Evolutionary conservation across 1,284 basidiomycete genomes (phyloP).

Genomic region (Cutaneotrichosporon daszewskae): DNA sequence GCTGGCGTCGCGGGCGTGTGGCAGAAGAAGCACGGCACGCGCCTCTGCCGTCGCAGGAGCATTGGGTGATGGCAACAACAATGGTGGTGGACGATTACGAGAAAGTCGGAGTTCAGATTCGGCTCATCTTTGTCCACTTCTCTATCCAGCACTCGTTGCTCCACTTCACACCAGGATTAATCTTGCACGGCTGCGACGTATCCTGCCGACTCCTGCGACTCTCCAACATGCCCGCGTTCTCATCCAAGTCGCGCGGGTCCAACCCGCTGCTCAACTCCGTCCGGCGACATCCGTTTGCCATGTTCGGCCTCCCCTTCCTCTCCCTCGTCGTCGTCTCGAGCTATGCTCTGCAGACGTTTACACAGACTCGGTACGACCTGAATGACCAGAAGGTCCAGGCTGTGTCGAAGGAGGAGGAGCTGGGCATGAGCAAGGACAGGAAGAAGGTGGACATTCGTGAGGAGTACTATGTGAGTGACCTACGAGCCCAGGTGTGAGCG

Average conservation of each 20-base stretch:
- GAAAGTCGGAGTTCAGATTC: too few species aligned
- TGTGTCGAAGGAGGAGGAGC: constrained; percentile 76
- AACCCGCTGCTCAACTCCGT: constrained; percentile 25
- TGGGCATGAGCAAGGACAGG: constrained; percentile 69
- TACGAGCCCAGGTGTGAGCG: not conserved
- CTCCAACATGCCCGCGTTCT: constrained; percentile 50
- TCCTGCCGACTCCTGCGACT: too few species aligned
- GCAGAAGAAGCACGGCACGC: constrained; percentile 43
- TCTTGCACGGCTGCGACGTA: too few species aligned
- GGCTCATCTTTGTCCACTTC: too few species aligned
- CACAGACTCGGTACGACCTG: constrained; percentile 85
- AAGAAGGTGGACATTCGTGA: constrained; percentile 88
- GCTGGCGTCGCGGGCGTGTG: constrained; percentile 15
- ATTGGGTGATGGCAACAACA: not conserved
- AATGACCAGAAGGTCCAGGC: constrained; percentile 72
- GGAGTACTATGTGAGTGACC: constrained; percentile 83
- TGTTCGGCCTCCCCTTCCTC: constrained; percentile 83
- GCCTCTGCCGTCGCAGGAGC: constrained; percentile 10
- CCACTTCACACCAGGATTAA: too few species aligned
- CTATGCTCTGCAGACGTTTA: constrained; percentile 77
- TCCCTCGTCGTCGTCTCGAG: constrained; percentile 78
- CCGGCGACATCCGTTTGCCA: constrained; percentile 49
- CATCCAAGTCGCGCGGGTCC: constrained; percentile 53
- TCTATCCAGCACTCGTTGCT: too few species aligned
- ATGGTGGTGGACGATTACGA: not conserved